Evolutionary conservation across 2,329 filamentous ascomycete genomes (phyloP), one percentile per base, ranked within the genome.

Genomic region (Alternaria dauci): DNA sequence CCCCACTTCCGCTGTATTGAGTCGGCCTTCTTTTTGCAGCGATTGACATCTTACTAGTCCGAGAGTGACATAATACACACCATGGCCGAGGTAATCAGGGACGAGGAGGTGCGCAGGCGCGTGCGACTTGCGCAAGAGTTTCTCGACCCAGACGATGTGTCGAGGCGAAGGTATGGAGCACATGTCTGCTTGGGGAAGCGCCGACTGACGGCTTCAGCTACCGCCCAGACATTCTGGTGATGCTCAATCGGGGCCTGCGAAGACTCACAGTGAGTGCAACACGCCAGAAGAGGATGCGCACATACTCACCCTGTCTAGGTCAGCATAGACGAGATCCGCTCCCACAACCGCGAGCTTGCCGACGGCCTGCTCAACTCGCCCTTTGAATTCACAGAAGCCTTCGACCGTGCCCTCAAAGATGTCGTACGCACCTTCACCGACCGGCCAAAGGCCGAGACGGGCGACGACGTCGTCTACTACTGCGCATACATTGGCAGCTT

Each of bases 401-500:
- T 99, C 81, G 92, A 99, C 77, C 86, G 88, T 68, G 95, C 94
- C 1, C 86, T 99, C 63, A 96, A 95, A 76, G 89, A 95, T 66
- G 91, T 97, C 53, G 89, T 98, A 65, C 87, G 90, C 74, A 91
- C 93, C 3, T 83, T 97, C 32, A 89, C 90, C 11, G 88, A 91
- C 71, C 88, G 91, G 41, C 88, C 92, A 2, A 86, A 90, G 3
- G 89, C 90, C 69, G 92, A 96, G 78, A 89, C 88, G 1, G 86
- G 88, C 43, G 88, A 91, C 30, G 94, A 97, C 76, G 88, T 89
- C 63, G 80, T 85, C 71, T 99, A 97, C 81, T 98, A 99, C 78
- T 97, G 95, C 75, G 95, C 95, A n/a, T 98, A 92, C 82, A 88
- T 94, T 56, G 95, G 95, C 67, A 97, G 93, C 76, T 99, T 99